Conservation (phyloP, 768 basidiomycete genomes). For the Boletus pseudopeckii region DNA sequence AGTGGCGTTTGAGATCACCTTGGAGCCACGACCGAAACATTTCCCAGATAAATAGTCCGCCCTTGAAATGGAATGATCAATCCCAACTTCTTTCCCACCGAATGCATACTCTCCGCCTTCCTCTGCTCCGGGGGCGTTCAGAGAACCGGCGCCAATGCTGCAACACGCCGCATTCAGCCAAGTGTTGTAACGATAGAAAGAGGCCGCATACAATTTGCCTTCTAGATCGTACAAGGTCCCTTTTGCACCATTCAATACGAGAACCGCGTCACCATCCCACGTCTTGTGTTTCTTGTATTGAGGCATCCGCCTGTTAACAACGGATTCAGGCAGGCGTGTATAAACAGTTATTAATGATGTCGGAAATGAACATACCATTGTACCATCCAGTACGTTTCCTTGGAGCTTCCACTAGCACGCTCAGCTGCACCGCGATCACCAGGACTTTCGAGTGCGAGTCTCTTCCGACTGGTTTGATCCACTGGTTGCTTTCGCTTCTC, state of each 20-base stretch:
- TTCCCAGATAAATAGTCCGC: constrained; percentile 60
- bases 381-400: constrained; percentile 66
- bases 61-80: constrained; percentile 55
- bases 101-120: constrained; percentile 39
- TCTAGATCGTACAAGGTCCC: constrained; percentile 59
- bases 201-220: constrained; percentile 55
- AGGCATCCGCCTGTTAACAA: constrained; percentile 50
- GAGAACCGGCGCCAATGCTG: constrained; percentile 54
- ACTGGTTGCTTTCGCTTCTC: constrained; percentile 30
- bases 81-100: constrained; percentile 59
- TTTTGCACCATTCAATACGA: constrained; percentile 46
- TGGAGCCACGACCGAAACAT: constrained; percentile 51
- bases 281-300: constrained; percentile 85
- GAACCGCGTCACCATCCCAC: constrained; percentile 82
- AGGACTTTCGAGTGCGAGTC: constrained; percentile 24
- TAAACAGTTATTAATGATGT: neutral
- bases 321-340: neutral
- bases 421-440: constrained; percentile 3
- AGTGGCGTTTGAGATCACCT: constrained; percentile 11
- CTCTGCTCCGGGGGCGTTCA: constrained; percentile 36
- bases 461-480: constrained; percentile 28
- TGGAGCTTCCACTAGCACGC: constrained; percentile 11
- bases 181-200: neutral
- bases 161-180: neutral
- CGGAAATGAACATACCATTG: constrained; percentile 53